These are phyloP conservation scores for Zygosaccharomyces bisporus DNA, from an alignment of 805 yeast species.

Conservation along the genomic window DNA sequence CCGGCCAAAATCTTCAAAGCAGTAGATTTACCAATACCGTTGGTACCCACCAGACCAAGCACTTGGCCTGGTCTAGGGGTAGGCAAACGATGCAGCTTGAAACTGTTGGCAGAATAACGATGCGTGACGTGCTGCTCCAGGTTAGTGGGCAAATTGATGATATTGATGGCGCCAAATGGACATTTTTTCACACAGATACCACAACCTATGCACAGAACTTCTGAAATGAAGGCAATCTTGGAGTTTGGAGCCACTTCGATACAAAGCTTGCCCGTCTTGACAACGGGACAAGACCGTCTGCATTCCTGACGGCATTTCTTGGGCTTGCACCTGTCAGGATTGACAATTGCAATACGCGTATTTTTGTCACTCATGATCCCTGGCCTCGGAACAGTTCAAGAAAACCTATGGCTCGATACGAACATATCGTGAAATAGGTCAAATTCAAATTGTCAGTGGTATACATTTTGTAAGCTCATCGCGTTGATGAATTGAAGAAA, in stretches of 20 bases:
- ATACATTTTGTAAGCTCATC: background rate
- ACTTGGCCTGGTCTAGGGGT: conserved; percentile 99
- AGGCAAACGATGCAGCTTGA: conserved; percentile 94
- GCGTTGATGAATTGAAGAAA: background rate
- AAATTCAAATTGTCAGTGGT: background rate
- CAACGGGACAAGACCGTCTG: conserved; percentile 95
- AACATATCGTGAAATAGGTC: background rate
- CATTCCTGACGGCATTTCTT: conserved; percentile 99
- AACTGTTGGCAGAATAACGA: conserved; percentile 95
- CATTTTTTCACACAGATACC: conserved; percentile 99
- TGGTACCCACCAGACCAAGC: conserved; percentile 94
- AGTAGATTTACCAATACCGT: conserved; percentile 98
- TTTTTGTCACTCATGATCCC: conserved; percentile 40
- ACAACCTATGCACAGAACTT: conserved; percentile 94
- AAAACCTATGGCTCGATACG: background rate
- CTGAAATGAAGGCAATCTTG: conserved; percentile 93
- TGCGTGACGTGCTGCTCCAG: conserved; percentile 90
- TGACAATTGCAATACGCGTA: conserved; percentile 94
- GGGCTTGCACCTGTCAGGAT: conserved; percentile 93
- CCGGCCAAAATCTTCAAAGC: conserved; percentile 96
- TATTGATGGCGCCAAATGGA: conserved; percentile 95
- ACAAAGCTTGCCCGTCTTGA: conserved; percentile 95
- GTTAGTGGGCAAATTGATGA: conserved; percentile 94
- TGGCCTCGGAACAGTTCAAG: background rate
- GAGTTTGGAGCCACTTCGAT: conserved; percentile 89